Conservation (phyloP, 768 basidiomycete genomes). For the Lactifluus hygrophoroides region DNA sequence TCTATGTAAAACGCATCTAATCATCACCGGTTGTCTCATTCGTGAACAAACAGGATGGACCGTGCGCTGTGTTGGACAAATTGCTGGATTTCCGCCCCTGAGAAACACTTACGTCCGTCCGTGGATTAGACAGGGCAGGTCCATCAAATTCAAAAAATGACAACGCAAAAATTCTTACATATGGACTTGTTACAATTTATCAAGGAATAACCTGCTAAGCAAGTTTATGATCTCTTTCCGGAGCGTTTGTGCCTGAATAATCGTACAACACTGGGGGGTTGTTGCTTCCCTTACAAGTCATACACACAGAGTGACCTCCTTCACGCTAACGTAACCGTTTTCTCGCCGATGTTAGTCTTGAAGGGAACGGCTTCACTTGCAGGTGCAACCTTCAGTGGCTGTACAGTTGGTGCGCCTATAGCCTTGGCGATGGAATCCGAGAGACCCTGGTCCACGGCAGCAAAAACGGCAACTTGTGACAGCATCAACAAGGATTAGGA, state of each 20-base stretch:
- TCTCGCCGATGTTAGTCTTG: conserved; percentile 24
- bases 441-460: conserved; percentile 65
- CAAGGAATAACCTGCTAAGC: no score
- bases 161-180: no score
- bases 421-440: conserved; percentile 74
- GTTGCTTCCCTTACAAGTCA: background rate
- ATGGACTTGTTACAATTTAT: no score
- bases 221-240: no score
- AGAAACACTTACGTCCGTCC: no score
- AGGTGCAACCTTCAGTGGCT: conserved; percentile 52
- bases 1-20: no score
- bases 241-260: background rate
- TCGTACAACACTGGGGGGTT: background rate
- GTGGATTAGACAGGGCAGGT: no score
- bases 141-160: no score
- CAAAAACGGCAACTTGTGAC: conserved; percentile 23
- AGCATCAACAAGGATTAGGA: conserved; percentile 54
- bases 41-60: background rate
- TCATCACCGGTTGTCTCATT: background rate
- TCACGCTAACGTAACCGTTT: background rate
- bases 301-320: background rate
- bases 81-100: background rate
- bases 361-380: conserved; percentile 50
- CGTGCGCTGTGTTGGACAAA: background rate
- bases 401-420: conserved; percentile 48